These are phyloP conservation scores for Aureobasidium sp. DNA, from an alignment of 2,329 filamentous ascomycete species.

Conservation along the genomic window DNA sequence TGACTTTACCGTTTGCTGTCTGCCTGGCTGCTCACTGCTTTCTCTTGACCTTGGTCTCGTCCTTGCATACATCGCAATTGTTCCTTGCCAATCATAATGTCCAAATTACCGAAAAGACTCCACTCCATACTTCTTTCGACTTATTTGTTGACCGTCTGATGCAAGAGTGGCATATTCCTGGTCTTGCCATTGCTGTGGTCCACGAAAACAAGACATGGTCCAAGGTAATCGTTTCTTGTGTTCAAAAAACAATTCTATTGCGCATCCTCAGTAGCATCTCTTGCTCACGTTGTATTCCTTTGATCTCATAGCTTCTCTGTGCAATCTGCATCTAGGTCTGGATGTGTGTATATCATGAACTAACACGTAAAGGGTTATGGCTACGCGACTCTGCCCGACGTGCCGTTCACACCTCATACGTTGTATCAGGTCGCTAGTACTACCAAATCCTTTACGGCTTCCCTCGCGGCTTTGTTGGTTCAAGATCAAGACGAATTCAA, in stretches of 20 bases:
- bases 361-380: slow-evolving; percentile 19
- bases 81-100: neutral
- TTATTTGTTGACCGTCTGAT: slow-evolving; percentile 16
- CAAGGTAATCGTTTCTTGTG: slow-evolving; percentile 15
- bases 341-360: neutral
- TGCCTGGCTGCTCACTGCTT: neutral
- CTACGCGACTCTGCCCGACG: slow-evolving; percentile 18
- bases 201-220: slow-evolving; percentile 18
- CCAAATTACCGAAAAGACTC: neutral
- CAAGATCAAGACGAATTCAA: slow-evolving; percentile 24
- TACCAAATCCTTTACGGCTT: slow-evolving; percentile 28
- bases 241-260: no score
- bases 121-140: slow-evolving; percentile 16
- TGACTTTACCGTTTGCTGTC: neutral
- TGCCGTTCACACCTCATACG: slow-evolving; percentile 22
- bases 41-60: neutral
- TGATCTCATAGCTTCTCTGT: neutral
- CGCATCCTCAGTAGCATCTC: no score
- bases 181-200: slow-evolving; percentile 19
- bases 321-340: neutral
- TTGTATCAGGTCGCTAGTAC: slow-evolving; percentile 26
- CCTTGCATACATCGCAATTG: neutral
- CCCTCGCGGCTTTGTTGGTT: slow-evolving; percentile 22
- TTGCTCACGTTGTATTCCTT: neutral
- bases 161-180: slow-evolving; percentile 20